Evolutionary conservation across 108 stramenopile genomes (phyloP).

Genomic region (Skeletonema potamos): DNA sequence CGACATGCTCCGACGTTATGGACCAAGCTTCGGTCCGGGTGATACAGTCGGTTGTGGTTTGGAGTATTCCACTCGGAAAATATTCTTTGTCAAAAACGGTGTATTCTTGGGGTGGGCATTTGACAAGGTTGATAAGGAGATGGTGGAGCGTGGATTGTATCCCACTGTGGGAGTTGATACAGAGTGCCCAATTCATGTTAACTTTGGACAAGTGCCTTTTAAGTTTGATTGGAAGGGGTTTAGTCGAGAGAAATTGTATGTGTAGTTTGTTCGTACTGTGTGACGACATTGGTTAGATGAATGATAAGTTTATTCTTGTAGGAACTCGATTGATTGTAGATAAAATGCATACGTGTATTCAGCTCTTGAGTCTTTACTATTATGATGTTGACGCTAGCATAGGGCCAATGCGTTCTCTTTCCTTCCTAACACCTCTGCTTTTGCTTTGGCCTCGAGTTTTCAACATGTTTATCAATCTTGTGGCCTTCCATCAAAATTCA

Average conservation of each 20-base stretch:
- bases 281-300: background rate
- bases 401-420: too few species aligned
- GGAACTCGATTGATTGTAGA: too few species aligned
- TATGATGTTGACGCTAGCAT: too few species aligned
- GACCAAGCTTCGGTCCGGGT: conserved; percentile 71
- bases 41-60: conserved; percentile 87
- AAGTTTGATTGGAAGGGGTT: conserved; percentile 52
- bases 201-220: conserved; percentile 67
- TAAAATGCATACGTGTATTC: too few species aligned
- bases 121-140: conserved; percentile 20
- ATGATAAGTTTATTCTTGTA: background rate
- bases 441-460: too few species aligned
- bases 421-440: too few species aligned
- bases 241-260: background rate
- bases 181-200: conserved; percentile 53
- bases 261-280: background rate
- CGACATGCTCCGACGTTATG: conserved; percentile 66
- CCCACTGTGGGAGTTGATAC: conserved; percentile 80
- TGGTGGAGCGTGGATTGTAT: conserved; percentile 55
- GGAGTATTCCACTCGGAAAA: conserved; percentile 53
- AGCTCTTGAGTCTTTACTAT: too few species aligned
- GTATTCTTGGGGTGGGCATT: conserved; percentile 75
- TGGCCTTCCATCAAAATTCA: too few species aligned
- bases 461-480: too few species aligned
- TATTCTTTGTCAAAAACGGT: conserved; percentile 85